Base-by-base conservation (phyloP, 1,284 basidiomycete species). In the Mixia osmundae region DNA sequence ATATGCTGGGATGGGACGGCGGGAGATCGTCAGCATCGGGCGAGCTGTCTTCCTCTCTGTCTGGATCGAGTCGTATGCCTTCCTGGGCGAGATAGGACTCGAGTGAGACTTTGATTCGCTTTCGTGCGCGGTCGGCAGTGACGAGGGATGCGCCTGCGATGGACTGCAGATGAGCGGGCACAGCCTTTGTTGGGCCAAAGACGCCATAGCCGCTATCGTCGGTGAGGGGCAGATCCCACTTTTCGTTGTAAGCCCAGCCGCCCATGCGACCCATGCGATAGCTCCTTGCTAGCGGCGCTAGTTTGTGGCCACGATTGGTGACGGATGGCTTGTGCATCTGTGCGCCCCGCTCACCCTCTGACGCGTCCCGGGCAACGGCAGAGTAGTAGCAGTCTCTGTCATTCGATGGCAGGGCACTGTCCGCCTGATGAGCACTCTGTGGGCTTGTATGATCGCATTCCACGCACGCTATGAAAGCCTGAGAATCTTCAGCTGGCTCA, bases 301-400 rank as follows among this genome's bases (percentile, higher is more conserved):
- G 47, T 40, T 51, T 51, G 41, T 46, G 22, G 15, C 50, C 50
- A 12, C 50, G 39, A 42, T 51, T 51, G 9, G 47, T 46, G 10
- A 44, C n/a, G n/a, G n/a, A n/a, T n/a, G n/a, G n/a, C n/a, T n/a
- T n/a, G n/a, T n/a, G n/a, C n/a, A n/a, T n/a, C n/a, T n/a, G n/a
- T n/a, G n/a, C n/a, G n/a, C n/a, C n/a, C n/a, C n/a, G n/a, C n/a
- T n/a, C n/a, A n/a, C n/a, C n/a, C n/a, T n/a, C n/a, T n/a, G n/a
- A n/a, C n/a, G n/a, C n/a, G n/a, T n/a, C n/a, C n/a, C n/a, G n/a
- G n/a, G n/a, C n/a, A n/a, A n/a, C n/a, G n/a, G n/a, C n/a, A n/a
- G n/a, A n/a, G n/a, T n/a, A n/a, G n/a, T n/a, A n/a, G n/a, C n/a
- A n/a, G n/a, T n/a, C n/a, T n/a, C n/a, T n/a, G n/a, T n/a, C n/a